These are phyloP conservation scores for Leccinum disarticulatum DNA, from an alignment of 768 basidiomycete genomes.

Conservation along the genomic window DNA sequence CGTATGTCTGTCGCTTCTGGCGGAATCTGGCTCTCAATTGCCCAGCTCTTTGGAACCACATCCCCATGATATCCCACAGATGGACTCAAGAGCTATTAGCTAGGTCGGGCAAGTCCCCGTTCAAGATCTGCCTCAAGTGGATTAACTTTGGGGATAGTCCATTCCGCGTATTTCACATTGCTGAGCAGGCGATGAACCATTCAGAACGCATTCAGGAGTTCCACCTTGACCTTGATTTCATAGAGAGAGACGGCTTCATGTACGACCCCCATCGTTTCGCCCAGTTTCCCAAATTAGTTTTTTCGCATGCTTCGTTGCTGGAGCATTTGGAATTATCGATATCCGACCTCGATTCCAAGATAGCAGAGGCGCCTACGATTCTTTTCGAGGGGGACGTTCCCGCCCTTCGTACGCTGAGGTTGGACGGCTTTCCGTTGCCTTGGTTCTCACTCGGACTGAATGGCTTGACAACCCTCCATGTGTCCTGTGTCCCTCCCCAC, in stretches of 20 bases:
- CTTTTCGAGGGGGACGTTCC: constrained; percentile 2
- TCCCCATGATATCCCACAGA: background rate
- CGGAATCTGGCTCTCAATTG: background rate
- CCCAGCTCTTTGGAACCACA: background rate
- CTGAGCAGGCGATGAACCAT: background rate
- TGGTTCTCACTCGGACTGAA: constrained; percentile 1
- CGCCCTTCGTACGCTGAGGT: constrained; percentile 1
- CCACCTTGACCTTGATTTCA: background rate
- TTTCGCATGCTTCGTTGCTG: background rate
- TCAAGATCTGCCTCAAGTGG: background rate
- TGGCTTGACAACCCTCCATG: constrained; percentile 35
- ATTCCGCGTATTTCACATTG: background rate
- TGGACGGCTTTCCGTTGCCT: background rate
- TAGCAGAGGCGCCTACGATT: background rate
- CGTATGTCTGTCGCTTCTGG: background rate
- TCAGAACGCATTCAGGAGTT: constrained; percentile 1
- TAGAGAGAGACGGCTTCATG: background rate
- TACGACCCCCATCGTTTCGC: background rate
- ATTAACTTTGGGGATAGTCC: background rate
- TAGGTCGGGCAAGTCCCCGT: background rate
- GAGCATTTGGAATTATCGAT: background rate
- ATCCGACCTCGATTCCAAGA: background rate
- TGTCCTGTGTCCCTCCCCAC: constrained; percentile 23
- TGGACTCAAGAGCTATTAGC: constrained; percentile 1
- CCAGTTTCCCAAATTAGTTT: background rate